These are phyloP conservation scores for Pisolithus sp. DNA, from an alignment of 768 basidiomycete genomes.

Conservation along the genomic window DNA sequence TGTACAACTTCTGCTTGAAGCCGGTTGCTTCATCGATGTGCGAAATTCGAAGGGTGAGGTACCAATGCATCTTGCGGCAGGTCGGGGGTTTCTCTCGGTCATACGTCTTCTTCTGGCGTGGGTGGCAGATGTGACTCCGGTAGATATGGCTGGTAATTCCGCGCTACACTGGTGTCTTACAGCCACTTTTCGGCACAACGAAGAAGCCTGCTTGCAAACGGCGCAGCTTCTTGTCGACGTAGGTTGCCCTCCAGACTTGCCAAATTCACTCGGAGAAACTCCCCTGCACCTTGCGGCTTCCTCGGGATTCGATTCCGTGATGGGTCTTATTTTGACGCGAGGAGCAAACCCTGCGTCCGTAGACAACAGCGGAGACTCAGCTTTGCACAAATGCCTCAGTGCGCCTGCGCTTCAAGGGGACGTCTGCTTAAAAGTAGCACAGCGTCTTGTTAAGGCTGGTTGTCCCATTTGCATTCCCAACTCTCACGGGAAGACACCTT, in stretches of 20 bases:
- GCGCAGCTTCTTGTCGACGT: neutral
- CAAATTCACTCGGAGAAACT: neutral
- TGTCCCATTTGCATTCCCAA: slow-evolving; percentile 4
- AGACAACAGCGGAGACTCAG: neutral
- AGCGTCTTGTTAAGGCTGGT: neutral
- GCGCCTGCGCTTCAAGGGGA: neutral
- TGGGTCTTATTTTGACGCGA: neutral
- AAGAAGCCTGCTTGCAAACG: neutral
- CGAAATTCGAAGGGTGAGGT: neutral
- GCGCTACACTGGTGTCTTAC: neutral
- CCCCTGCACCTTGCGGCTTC: neutral
- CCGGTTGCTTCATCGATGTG: neutral
- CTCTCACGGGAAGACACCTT: slow-evolving; percentile 1
- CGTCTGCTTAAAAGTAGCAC: neutral
- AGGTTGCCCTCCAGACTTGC: neutral
- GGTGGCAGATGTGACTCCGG: neutral
- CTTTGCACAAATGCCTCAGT: neutral
- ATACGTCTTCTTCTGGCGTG: neutral
- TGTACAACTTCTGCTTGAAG: neutral
- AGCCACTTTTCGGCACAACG: neutral
- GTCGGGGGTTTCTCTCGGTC: neutral
- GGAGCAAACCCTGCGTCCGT: neutral
- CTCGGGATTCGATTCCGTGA: neutral
- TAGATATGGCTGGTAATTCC: neutral
- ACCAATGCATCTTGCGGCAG: neutral